Base-by-base conservation (phyloP, 306 rosid genomes). In the Citrullus mucosospermus region DNA sequence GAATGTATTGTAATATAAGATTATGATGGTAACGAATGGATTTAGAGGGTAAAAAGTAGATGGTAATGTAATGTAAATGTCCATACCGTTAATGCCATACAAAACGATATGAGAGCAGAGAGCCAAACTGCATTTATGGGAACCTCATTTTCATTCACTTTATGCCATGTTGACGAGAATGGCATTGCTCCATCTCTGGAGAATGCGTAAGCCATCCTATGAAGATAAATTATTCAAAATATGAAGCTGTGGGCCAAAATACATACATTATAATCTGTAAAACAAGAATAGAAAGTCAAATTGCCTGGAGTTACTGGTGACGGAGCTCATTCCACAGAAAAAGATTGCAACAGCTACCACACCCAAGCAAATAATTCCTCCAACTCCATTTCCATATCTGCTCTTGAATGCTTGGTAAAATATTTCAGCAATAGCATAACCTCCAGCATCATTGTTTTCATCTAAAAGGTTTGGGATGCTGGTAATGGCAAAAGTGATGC, bases 121-220 rank as follows among this genome's bases (percentile, higher is more conserved):
- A 95, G 89, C 99, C 97, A 95, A 72, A 95, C 99, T 11, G 99
- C 93, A 72, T 91, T 83, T 61, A 91, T 76, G 71, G 97, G 99
- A 76, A 95, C 92, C 57, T 95, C 98, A 5, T 89, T 91, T 82
- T 78, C 83, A 86, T 91, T 88, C 63, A 95, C 99, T 88, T 86
- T 80, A 80, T 91, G 99, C 98, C 99, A 91, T 66, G 87, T 66
- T 0, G 96, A 86, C 30, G 99, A 95, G 54, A 91, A 84, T 70
- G 99, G 99, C 99, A 95, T 91, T 76, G 99, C 98, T 73, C 98
- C 99, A 67, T 95, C 99, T 83, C 99, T 91, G 57, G 99, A 95
- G 89, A 95, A 95, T 41, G 99, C 99, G 80, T 88, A 95, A 74
- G 87, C 97, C 99, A 95, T 92, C 86, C 98, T 91, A 82, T 51